Evolutionary conservation across 106 monocot genomes (phyloP).

Genomic region (Dendrobium huoshanense): DNA sequence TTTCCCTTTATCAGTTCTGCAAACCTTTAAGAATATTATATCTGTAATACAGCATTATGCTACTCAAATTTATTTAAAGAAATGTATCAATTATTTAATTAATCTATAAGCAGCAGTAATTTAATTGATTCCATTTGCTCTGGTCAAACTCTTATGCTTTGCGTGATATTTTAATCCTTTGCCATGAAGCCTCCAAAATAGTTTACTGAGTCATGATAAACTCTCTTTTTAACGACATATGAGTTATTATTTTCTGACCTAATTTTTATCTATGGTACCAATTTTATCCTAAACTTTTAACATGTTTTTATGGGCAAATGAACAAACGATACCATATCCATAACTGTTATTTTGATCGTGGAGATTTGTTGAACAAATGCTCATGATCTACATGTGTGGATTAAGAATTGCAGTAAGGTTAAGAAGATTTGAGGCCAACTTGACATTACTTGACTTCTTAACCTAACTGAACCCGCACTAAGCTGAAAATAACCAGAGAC

Average conservation of each 20-base stretch:
- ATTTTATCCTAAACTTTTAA: not conserved
- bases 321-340: not conserved
- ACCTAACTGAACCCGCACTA: not conserved
- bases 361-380: not conserved
- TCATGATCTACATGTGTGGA: not conserved
- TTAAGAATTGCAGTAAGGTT: not conserved
- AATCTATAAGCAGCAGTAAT: not conserved
- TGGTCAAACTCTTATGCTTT: not conserved
- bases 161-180: not conserved
- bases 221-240: not conserved
- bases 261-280: not conserved
- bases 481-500: not conserved
- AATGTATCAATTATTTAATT: not conserved
- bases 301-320: not conserved
- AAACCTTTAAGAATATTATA: not conserved
- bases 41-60: not conserved
- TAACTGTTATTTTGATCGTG: not conserved
- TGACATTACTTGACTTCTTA: not conserved
- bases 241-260: not conserved
- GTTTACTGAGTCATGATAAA: not conserved
- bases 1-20: constrained; percentile 10
- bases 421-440: not conserved
- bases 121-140: not conserved
- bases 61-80: not conserved
- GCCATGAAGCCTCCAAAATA: not conserved